These are phyloP conservation scores for Carnegiea gigantea DNA, from an alignment of 179 eudicot genomes.

Conservation along the genomic window DNA sequence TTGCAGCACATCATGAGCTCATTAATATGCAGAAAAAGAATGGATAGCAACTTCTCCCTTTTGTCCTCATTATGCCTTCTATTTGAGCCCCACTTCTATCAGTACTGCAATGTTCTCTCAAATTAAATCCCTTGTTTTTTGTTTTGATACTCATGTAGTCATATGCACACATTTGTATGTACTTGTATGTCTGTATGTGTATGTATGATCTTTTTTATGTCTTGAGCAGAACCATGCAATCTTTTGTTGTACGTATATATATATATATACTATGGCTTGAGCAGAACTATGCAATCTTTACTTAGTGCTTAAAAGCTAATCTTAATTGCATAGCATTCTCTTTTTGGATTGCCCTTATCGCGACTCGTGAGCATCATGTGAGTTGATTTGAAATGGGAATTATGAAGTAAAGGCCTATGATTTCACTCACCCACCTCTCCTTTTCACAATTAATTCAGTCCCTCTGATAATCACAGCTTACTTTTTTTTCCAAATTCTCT, in stretches of 20 bases:
- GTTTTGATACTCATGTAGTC: neutral
- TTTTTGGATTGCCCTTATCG: conserved; percentile 8
- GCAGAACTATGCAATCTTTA: conserved; percentile 11
- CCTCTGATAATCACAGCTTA: conserved; percentile 5
- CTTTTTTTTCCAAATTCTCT: conserved; percentile 10
- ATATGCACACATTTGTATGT: neutral
- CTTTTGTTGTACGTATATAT: neutral
- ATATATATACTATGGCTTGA: conserved; percentile 5
- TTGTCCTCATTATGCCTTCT: conserved; percentile 13
- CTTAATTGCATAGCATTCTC: neutral
- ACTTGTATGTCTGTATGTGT: neutral
- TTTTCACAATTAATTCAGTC: neutral
- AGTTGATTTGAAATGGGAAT: conserved; percentile 13
- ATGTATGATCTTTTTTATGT: neutral
- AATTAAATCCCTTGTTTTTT: conserved; percentile 14
- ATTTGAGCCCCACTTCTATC: conserved; percentile 23
- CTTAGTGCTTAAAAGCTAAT: conserved; percentile 4
- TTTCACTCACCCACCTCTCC: conserved; percentile 19
- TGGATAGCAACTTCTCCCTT: conserved; percentile 10
- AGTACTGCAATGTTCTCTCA: neutral
- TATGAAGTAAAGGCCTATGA: conserved; percentile 15
- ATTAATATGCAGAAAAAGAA: conserved; percentile 24
- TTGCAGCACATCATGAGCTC: conserved; percentile 33
- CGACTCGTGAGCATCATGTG: conserved; percentile 26
- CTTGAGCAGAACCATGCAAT: conserved; percentile 14